A percentile compares a stretch with the other conserved stretches of the same genome.
These are phyloP conservation scores for Aspergillus sp. DNA, from an alignment of 2,329 filamentous ascomycete species.

Conservation along the genomic window DNA sequence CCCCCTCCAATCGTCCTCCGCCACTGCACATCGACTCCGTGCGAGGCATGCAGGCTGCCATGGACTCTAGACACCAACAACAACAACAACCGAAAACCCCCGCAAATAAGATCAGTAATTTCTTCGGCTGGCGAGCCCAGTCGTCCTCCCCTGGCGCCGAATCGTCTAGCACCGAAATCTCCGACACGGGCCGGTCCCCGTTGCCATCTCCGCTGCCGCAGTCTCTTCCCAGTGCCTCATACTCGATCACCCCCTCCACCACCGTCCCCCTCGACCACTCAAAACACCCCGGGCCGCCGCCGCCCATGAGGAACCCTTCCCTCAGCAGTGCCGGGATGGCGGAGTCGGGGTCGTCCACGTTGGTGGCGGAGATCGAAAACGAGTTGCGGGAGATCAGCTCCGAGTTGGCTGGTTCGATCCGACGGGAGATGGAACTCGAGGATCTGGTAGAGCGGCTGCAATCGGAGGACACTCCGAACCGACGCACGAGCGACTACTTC, in stretches of 20 bases:
- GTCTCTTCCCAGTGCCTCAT: constrained; percentile 32
- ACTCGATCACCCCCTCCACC: constrained; percentile 41
- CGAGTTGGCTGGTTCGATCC: constrained; percentile 89
- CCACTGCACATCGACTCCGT: constrained; percentile 46
- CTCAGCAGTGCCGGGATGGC: constrained; percentile 46
- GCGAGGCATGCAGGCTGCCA: constrained; percentile 34
- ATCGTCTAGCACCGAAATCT: constrained; percentile 63
- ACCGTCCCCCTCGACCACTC: constrained; percentile 50
- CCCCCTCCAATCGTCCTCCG: constrained; percentile 39
- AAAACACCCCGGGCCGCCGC: constrained; percentile 37
- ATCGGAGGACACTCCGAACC: constrained; percentile 64
- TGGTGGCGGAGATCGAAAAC: constrained; percentile 87
- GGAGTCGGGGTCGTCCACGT: constrained; percentile 48
- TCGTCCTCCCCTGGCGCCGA: constrained; percentile 55
- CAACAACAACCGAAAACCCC: constrained; percentile 50
- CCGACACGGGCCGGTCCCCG: constrained; percentile 59
- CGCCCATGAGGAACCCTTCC: constrained; percentile 40
- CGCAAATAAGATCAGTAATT: constrained; percentile 60
- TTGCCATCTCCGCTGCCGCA: constrained; percentile 54
- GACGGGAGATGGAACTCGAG: constrained; percentile 93
- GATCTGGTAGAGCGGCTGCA: constrained; percentile 88
- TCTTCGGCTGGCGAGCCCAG: constrained; percentile 65
- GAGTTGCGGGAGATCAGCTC: constrained; percentile 90
- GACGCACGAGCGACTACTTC: constrained; percentile 94
- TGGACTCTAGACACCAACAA: constrained; percentile 22